Evolutionary conservation across 139 green algal genomes (phyloP).

Genomic region (Coelastrella sp.): DNA sequence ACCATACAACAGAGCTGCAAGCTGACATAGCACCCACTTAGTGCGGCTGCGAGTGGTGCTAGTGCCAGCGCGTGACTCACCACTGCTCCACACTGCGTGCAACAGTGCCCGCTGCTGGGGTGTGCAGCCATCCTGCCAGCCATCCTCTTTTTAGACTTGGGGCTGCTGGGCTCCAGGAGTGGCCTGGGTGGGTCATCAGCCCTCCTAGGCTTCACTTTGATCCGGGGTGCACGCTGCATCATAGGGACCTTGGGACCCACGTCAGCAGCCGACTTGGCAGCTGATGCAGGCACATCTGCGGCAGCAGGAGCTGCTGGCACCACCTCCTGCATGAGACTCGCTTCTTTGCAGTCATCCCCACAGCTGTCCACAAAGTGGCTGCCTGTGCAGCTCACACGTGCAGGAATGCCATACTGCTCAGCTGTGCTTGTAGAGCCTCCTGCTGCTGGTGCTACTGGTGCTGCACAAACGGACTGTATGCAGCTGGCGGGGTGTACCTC

Average conservation of each 20-base stretch:
- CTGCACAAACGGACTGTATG: neutral
- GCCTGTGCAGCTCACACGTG: constrained; percentile 12
- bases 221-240: constrained; percentile 8
- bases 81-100: constrained; percentile 62
- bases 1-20: no score
- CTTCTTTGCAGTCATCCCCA: neutral
- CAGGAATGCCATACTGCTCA: neutral
- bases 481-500: constrained; percentile 14
- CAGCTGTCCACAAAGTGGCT: neutral
- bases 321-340: neutral
- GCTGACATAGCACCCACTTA: no score
- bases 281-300: neutral
- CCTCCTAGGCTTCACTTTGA: constrained; percentile 28
- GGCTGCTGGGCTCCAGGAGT: constrained; percentile 41
- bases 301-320: neutral
- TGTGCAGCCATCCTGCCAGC: constrained; percentile 44
- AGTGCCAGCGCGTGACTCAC: constrained; percentile 24
- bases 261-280: neutral
- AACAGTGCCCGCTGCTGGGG: constrained; percentile 58
- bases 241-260: neutral
- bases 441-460: neutral
- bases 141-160: constrained; percentile 26
- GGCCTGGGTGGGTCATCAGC: constrained; percentile 14
- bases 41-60: no score
- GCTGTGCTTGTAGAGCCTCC: neutral